Base-by-base conservation (phyloP, 495 filamentous ascomycete species). In the Neurospora tetrasperma region DNA sequence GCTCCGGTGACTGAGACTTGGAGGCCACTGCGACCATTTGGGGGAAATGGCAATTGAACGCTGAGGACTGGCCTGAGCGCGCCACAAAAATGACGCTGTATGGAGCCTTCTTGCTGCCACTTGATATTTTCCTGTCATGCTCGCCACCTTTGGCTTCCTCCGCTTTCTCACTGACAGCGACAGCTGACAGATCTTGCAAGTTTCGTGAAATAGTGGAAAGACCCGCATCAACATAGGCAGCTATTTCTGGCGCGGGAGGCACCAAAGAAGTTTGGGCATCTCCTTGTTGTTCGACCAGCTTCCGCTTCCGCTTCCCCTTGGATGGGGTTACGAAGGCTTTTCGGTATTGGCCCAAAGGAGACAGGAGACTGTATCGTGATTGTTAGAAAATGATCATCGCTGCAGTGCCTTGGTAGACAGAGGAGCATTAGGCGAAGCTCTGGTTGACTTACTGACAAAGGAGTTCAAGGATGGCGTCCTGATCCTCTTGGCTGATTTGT, bases 21-120 rank as follows among this genome's bases (percentile, higher is more conserved):
- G 86, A 87, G 39, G 87, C 87, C 23, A 85, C 80, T 31, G 81
- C 81, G 9, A 86, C 81, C 76, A 90, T 85, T 69, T 87, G 83
- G 35, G 90, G 90, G 48, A 92, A 83, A 75, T 92, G 89, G 10
- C 84, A 83, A 78, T 89, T 81, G 59, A 89, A 82, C 18, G 82
- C 77, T 40, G 84, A 79, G 18, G 87, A 82, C 42, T 86, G 84
- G 18, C 82, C 83, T 38, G 85, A 86, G 59, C 82, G 82, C 38
- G 84, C 78, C 42, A 87, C 83, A 74, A 91, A 90, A 31, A 91
- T 81, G 12, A 82, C 82, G 35, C 46, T 74, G 72, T 71, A 73
- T 3, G 73, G 74, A 44, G 72, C 54, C 27, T 35, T 35, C 10
- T 69, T 54, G 43, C 70, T 72, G 41, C 69, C 54, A 46, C 27